These are phyloP conservation scores for Ophiostoma perfectum DNA, from an alignment of 2,329 filamentous ascomycete genomes.

Conservation along the genomic window DNA sequence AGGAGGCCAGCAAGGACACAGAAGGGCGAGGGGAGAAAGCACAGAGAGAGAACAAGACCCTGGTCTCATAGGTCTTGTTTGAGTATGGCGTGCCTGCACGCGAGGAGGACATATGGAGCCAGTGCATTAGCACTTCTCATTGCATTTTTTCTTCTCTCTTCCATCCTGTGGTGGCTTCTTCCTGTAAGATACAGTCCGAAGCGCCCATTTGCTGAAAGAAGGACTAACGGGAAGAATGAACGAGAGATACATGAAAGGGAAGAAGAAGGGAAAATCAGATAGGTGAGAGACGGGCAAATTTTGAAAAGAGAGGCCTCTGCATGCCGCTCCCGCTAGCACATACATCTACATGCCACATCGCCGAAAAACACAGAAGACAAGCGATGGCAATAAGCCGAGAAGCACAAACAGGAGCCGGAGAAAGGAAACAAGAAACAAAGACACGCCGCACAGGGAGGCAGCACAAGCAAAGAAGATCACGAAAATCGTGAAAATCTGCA, in stretches of 20 bases:
- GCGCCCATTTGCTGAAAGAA: constrained; percentile 6
- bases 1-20: constrained; percentile 4
- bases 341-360: constrained; percentile 4
- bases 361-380: not conserved
- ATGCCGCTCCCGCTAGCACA: not conserved
- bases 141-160: not conserved
- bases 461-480: constrained; percentile 1
- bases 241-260: not conserved
- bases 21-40: constrained; percentile 2
- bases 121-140: constrained; percentile 15
- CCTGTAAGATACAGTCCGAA: not conserved
- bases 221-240: not conserved
- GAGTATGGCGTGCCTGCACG: constrained; percentile 17
- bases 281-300: not conserved
- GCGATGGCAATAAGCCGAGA: not conserved
- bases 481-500: constrained; percentile 6
- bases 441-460: not conserved
- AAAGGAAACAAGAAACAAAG: not conserved
- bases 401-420: not conserved
- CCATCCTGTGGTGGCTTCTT: not conserved
- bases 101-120: constrained; percentile 13
- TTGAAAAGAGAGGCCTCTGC: constrained; percentile 1
- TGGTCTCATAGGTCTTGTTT: constrained; percentile 9
- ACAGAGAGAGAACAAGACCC: constrained; percentile 7
- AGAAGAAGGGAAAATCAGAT: not conserved